Percentiles rank a stretch among this genome's conserved stretches.
Evolutionary conservation across 441 rosid species (phyloP).

Genomic region (Pelargonium citronellum): DNA sequence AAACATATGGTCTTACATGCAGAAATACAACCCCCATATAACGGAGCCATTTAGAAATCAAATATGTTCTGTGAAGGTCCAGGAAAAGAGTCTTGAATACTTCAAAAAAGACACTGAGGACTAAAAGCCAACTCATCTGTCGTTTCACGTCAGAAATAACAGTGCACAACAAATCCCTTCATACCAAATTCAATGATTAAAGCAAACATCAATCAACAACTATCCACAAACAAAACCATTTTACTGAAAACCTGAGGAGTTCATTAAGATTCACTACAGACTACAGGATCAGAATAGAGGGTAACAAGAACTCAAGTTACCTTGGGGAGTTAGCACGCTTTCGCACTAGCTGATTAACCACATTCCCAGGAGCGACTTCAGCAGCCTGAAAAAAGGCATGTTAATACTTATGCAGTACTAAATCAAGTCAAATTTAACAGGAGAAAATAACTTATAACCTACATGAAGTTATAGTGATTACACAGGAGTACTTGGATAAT

Average conservation of each 20-base stretch:
- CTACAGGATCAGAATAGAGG: not conserved
- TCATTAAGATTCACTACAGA: not conserved
- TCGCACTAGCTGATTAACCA: conserved; percentile 29
- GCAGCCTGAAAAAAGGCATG: not conserved
- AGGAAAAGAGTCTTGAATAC: no score
- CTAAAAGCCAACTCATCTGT: no score
- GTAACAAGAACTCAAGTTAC: conserved; percentile 21
- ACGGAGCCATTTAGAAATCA: no score
- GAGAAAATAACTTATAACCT: not conserved
- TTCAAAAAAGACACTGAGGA: no score
- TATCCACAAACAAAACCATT: not conserved
- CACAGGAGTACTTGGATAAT: conserved; percentile 55
- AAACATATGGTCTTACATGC: no score
- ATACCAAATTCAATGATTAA: not conserved
- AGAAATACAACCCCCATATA: no score
- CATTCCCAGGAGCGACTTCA: conserved; percentile 5
- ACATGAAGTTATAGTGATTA: not conserved
- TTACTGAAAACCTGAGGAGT: not conserved
- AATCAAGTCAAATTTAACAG: not conserved
- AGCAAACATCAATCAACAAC: not conserved
- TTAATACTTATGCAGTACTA: not conserved
- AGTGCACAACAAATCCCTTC: not conserved
- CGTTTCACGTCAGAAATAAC: not conserved
- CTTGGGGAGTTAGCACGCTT: conserved; percentile 38
- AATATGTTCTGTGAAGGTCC: no score